phyloP scores from a whole-genome alignment of 1,284 basidiomycete species.

The Termitomyces sp. region DNA sequence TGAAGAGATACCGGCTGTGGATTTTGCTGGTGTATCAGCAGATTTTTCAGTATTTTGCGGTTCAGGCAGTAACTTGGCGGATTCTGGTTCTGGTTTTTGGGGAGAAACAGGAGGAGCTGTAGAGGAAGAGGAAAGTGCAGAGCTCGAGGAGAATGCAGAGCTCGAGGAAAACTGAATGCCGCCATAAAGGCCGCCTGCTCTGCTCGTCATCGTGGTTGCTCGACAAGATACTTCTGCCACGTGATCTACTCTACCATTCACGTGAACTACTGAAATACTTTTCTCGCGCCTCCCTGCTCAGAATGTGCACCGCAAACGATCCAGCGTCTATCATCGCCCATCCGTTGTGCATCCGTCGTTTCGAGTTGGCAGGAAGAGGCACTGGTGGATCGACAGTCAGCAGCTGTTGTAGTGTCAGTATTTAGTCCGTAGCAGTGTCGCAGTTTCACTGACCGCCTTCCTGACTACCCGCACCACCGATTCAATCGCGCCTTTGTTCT shows the following conservation, averaged over 20 bases:
- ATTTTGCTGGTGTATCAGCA: slow-evolving; percentile 39
- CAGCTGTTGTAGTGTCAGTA: slow-evolving; percentile 35
- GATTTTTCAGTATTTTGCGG: slow-evolving; percentile 11
- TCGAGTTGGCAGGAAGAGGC: slow-evolving; percentile 55
- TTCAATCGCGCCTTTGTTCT: slow-evolving; percentile 69
- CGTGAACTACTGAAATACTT: slow-evolving; percentile 50
- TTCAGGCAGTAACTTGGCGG: background rate
- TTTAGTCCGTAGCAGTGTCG: background rate
- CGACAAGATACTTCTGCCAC: slow-evolving; percentile 6
- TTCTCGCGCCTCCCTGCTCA: slow-evolving; percentile 57
- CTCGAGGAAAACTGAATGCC: slow-evolving; percentile 74
- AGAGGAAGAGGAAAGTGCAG: slow-evolving; percentile 41
- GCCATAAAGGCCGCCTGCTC: slow-evolving; percentile 75
- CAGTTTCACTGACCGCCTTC: slow-evolving; percentile 48
- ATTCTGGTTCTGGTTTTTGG: slow-evolving; percentile 14
- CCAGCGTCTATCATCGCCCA: slow-evolving; percentile 81
- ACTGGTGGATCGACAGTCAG: slow-evolving; percentile 50
- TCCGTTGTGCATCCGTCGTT: slow-evolving; percentile 55
- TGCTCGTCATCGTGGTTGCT: slow-evolving; percentile 54
- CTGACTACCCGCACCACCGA: slow-evolving; percentile 62
- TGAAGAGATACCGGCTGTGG: slow-evolving; percentile 74
- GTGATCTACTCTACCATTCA: slow-evolving; percentile 14
- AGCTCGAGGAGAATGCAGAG: slow-evolving; percentile 40
- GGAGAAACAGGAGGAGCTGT: slow-evolving; percentile 16
- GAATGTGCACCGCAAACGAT: slow-evolving; percentile 68